phyloP scores from a whole-genome alignment of 1,139 yeast genomes.

The Pichia sp. region DNA sequence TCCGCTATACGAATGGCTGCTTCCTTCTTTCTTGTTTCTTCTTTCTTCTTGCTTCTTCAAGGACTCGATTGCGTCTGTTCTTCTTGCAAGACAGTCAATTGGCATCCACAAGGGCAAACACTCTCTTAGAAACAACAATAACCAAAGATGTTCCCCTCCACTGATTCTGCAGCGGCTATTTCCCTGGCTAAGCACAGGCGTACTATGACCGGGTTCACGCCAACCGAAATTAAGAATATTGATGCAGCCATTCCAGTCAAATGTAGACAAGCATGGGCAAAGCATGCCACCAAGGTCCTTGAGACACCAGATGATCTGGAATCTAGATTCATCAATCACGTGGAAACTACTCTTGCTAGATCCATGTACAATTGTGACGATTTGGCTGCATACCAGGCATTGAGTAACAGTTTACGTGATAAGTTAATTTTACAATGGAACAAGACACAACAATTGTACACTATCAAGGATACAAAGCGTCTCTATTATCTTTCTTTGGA shows the following conservation, averaged over 20 bases:
- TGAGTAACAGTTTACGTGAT: constrained; percentile 73
- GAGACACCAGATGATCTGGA: constrained; percentile 56
- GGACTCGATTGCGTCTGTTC: background rate
- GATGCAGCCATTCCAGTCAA: constrained; percentile 77
- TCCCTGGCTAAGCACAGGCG: constrained; percentile 38
- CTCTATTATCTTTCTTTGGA: constrained; percentile 84
- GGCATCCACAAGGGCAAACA: too few species aligned
- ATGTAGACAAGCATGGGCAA: constrained; percentile 72
- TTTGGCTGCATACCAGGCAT: constrained; percentile 88
- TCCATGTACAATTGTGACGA: constrained; percentile 89
- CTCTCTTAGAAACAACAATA: too few species aligned
- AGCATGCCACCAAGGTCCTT: constrained; percentile 49
- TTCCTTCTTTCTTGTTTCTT: too few species aligned
- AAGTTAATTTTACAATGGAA: constrained; percentile 84
- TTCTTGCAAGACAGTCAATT: too few species aligned
- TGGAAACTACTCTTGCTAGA: constrained; percentile 84
- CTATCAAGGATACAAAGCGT: constrained; percentile 77
- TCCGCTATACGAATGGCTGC: too few species aligned
- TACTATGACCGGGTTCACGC: constrained; percentile 85
- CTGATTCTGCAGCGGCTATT: constrained; percentile 8
- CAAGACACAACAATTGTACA: constrained; percentile 85
- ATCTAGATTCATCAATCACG: constrained; percentile 68
- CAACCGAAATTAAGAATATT: constrained; percentile 77
- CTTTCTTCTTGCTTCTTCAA: constrained; percentile 5
- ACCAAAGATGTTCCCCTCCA: constrained; percentile 7